Conservation (phyloP, 441 rosid genomes). For the Rhodomyrtus psidioides region DNA sequence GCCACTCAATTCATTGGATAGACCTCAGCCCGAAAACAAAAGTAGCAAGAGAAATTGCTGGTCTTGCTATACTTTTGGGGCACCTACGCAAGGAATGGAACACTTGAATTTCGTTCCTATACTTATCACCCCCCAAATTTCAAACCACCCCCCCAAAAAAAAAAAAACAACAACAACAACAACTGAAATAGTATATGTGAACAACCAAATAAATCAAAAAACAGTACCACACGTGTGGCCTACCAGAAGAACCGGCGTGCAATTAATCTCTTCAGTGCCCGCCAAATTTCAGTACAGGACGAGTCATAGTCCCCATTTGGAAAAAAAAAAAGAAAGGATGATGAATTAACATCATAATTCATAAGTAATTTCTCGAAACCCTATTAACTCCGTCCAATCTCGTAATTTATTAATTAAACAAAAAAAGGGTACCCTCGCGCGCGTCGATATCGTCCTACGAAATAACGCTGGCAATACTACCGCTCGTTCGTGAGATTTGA, state of each 20-base stretch:
- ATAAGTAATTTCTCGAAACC: not conserved
- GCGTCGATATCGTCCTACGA: not conserved
- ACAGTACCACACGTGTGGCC: not conserved
- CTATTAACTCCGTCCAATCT: not conserved
- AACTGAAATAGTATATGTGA: not conserved
- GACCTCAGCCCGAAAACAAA: not conserved
- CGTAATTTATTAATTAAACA: not conserved
- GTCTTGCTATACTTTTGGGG: not conserved
- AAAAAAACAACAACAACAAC: too few species aligned
- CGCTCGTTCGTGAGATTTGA: not conserved
- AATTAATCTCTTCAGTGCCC: not conserved
- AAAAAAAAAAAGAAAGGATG: too few species aligned
- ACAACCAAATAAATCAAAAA: not conserved
- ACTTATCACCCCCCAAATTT: not conserved
- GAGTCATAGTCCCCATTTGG: not conserved
- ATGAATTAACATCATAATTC: not conserved
- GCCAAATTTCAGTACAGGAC: not conserved
- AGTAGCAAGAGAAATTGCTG: not conserved
- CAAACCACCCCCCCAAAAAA: too few species aligned
- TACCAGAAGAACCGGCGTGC: not conserved
- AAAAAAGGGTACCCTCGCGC: not conserved
- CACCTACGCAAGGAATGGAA: not conserved
- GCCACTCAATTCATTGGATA: not conserved
- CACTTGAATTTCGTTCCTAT: not conserved
- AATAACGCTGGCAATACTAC: too few species aligned